Percentiles rank a stretch among this genome's conserved stretches.
phyloP scores from a whole-genome alignment of 305 asterid genomes.

The Nicotiana rustica region DNA sequence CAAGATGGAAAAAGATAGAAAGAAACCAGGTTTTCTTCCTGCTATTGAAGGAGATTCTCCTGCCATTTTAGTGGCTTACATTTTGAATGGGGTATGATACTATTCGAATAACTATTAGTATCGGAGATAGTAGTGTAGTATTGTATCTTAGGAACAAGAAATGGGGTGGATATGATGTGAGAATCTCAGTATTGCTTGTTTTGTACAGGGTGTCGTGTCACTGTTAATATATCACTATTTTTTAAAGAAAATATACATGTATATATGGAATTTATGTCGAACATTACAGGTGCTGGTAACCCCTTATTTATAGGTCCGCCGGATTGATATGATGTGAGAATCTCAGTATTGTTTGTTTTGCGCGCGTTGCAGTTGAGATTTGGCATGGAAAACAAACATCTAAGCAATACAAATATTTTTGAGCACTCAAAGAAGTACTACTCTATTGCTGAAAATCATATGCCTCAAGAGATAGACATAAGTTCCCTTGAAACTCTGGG shows the following conservation, averaged over 20 bases:
- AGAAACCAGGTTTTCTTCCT: constrained; percentile 45
- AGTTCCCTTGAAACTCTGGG: constrained; percentile 53
- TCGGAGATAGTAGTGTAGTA: neutral
- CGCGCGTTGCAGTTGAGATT: constrained; percentile 58
- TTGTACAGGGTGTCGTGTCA: neutral
- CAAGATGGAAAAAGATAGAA: constrained; percentile 35
- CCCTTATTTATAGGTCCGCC: no score
- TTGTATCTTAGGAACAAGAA: neutral
- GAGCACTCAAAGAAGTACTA: constrained; percentile 71
- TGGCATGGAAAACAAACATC: constrained; percentile 55
- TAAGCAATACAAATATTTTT: constrained; percentile 70
- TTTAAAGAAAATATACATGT: no score
- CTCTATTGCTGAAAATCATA: constrained; percentile 64
- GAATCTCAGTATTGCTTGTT: neutral
- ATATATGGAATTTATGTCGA: no score
- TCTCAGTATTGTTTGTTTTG: neutral
- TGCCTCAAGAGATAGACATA: constrained; percentile 67
- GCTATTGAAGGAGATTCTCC: constrained; percentile 47
- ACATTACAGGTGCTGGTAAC: no score
- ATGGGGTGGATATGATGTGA: neutral
- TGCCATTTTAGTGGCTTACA: constrained; percentile 38
- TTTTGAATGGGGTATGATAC: constrained; percentile 37
- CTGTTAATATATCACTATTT: no score
- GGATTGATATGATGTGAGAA: neutral
- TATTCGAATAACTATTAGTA: neutral